Evolutionary conservation across 1,284 basidiomycete genomes (phyloP).

Genomic region (Taiwanofungus camphoratus): DNA sequence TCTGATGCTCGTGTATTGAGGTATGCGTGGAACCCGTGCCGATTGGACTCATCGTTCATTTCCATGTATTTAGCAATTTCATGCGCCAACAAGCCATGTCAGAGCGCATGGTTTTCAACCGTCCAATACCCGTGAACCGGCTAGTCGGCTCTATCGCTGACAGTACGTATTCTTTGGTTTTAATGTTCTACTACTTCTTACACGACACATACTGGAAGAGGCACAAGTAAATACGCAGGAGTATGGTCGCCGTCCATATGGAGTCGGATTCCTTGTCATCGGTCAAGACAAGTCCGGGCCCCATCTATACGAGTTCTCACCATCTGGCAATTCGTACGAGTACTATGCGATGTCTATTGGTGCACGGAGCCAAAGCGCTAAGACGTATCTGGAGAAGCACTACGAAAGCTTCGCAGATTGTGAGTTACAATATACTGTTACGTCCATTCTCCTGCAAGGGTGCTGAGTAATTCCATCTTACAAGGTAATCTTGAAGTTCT

Average conservation of each 20-base stretch:
- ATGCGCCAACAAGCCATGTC: constrained; percentile 99
- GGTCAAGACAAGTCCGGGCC: constrained; percentile 94
- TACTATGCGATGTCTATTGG: constrained; percentile 99
- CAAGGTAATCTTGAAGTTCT: constrained; percentile 84
- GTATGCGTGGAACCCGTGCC: constrained; percentile 35
- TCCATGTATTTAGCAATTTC: constrained; percentile 71
- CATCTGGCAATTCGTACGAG: constrained; percentile 96
- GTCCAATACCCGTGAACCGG: constrained; percentile 90
- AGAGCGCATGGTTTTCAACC: constrained; percentile 91
- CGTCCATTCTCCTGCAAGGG: constrained; percentile 1
- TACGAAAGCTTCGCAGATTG: constrained; percentile 83
- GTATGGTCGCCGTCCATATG: constrained; percentile 96
- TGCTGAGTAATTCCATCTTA: no score
- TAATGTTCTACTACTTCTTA: background rate
- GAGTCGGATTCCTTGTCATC: constrained; percentile 97
- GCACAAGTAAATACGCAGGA: constrained; percentile 99
- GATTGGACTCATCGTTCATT: constrained; percentile 3
- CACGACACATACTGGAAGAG: no score
- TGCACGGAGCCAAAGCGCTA: constrained; percentile 94
- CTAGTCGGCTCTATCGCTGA: constrained; percentile 94
- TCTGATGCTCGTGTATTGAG: constrained; percentile 96
- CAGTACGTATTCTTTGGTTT: constrained; percentile 47
- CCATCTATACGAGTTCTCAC: constrained; percentile 97
- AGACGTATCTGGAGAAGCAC: constrained; percentile 97
- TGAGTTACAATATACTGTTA: constrained; percentile 41